Evolutionary conservation across 305 asterid species (phyloP).

Genomic region (Fraxinus sp.): DNA sequence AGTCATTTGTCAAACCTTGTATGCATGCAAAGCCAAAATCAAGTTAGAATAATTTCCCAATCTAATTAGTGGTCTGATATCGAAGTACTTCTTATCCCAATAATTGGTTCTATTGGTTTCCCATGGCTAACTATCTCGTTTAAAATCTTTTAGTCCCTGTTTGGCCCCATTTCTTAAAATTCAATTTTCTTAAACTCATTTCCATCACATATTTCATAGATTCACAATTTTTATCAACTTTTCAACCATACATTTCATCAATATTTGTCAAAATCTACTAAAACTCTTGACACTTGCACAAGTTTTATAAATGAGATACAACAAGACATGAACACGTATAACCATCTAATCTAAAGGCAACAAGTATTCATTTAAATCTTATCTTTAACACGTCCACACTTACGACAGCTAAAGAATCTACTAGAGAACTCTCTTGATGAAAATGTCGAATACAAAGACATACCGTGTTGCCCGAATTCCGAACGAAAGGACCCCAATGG

Average conservation of each 20-base stretch:
- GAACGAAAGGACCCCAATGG: slow-evolving; percentile 23
- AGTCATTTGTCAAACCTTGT: not conserved
- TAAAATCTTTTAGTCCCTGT: too few species aligned
- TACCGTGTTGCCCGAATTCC: slow-evolving; percentile 12
- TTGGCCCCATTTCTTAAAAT: too few species aligned
- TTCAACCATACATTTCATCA: too few species aligned
- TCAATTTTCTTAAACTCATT: too few species aligned
- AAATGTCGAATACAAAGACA: slow-evolving; percentile 19
- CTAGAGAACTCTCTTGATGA: slow-evolving; percentile 24
- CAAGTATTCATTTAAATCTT: not conserved
- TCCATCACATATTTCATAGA: too few species aligned
- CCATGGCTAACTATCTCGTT: not conserved
- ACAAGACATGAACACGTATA: not conserved
- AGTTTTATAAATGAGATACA: not conserved
- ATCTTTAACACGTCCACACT: slow-evolving; percentile 18
- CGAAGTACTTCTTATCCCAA: not conserved
- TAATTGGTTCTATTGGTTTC: not conserved
- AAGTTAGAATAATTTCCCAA: not conserved
- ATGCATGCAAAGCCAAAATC: not conserved
- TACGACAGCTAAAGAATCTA: slow-evolving; percentile 33
- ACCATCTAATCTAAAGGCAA: not conserved
- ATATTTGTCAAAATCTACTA: too few species aligned
- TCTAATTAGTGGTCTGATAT: not conserved
- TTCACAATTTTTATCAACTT: too few species aligned
- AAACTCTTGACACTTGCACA: not conserved